Base-by-base conservation (phyloP, 192 early-diverging fungal genomes). In the Umbelopsis isabellina region DNA sequence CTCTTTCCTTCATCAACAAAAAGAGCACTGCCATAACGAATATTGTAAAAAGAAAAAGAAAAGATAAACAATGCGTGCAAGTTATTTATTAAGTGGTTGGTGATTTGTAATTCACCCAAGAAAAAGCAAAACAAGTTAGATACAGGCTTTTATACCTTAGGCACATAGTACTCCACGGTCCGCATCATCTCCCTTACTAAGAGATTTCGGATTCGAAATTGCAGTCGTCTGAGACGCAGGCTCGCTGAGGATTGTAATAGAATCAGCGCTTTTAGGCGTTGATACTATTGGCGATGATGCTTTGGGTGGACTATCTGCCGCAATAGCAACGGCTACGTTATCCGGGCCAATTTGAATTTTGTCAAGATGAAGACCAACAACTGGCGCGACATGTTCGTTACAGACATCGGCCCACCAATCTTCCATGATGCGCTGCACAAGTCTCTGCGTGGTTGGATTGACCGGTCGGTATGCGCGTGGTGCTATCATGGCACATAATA, bases 341-440 rank as follows among this genome's bases (percentile, higher is more conserved):
- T 61, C 55, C 0, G 55, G 55, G 25, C 55, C 55, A 12, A 61
- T 61, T 61, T 61, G 27, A 18, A 61, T 61, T 2, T 61, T 61
- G 33, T 61, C 55, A 35, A 61, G 55, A 35, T 61, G 55, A 8
- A 61, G 2, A 16, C 55, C 55, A 6, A 61, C 55, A 10, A 61
- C 55, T 15, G 55, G 55, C 8, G 55, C 55, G 2, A 61, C 55
- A 33, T 25, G 55, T 13, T 61, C 55, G 11, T 61, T 15, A 12
- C 55, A 61, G 25, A 61, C 16, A 25, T 61, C 12, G 30, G 73
- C 80, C 72, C 80, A 78, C 82, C 84, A 86, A 4, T 86, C 73
- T 20, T 77, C 71, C 48, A 86, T 65, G 22, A 84, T 79, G 16
- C 81, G 69, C 27, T 77, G 72, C 4, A 82, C 84, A 50, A 87